These are phyloP conservation scores for Medicago arabica DNA, from an alignment of 306 rosid genomes.

Conservation along the genomic window DNA sequence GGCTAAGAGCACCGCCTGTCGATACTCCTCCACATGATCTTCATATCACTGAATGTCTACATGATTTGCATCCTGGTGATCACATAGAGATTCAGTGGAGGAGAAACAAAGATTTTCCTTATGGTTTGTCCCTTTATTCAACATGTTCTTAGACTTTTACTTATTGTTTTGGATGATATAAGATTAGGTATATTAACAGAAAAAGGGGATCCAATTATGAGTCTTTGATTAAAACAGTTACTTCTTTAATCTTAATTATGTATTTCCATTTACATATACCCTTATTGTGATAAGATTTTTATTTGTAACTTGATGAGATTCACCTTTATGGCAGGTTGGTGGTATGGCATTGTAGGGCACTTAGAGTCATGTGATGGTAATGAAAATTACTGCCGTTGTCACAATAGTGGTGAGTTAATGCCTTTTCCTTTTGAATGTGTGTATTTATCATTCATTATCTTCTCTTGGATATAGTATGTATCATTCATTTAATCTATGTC, in stretches of 20 bases:
- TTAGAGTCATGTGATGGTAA: conserved; percentile 85
- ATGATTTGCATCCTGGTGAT: conserved; percentile 79
- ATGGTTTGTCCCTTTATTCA: conserved; percentile 67
- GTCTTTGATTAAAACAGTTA: not conserved
- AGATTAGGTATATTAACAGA: conserved; percentile 1
- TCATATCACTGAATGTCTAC: conserved; percentile 75
- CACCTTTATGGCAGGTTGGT: conserved; percentile 84
- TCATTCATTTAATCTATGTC: conserved; percentile 33
- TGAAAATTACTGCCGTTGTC: conserved; percentile 75
- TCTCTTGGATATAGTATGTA: not conserved
- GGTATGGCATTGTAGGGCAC: conserved; percentile 98
- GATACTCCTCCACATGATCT: conserved; percentile 81
- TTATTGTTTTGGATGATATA: conserved; percentile 10
- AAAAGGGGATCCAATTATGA: conserved; percentile 23
- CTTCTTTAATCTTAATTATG: conserved; percentile 38
- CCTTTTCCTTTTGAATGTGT: conserved; percentile 38
- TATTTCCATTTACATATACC: conserved; percentile 37
- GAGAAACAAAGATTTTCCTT: conserved; percentile 92
- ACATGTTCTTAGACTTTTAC: conserved; percentile 19
- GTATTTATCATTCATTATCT: conserved; percentile 32
- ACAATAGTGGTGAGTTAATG: conserved; percentile 71
- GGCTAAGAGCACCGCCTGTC: conserved; percentile 83
- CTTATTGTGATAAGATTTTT: conserved; percentile 27
- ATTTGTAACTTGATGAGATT: conserved; percentile 34
- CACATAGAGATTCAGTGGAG: conserved; percentile 97